Conservation (phyloP, 202 grass and related monocot genomes). For the Panicum hallii region DNA sequence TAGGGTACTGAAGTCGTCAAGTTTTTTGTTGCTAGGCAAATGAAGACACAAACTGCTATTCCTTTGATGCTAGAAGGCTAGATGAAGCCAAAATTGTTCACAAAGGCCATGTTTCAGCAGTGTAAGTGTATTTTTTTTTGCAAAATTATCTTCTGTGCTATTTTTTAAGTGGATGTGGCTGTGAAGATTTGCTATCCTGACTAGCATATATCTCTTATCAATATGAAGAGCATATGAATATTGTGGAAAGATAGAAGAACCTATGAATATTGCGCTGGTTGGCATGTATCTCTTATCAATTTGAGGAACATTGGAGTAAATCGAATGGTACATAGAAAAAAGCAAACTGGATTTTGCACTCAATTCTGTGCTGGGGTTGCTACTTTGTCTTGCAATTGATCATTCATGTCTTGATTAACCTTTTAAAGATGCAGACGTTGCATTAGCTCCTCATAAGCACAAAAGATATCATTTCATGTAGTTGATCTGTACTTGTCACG, state of each 20-base stretch:
- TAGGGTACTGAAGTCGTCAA: conserved; percentile 36
- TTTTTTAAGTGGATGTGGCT: conserved; percentile 22
- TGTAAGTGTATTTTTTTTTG: conserved; percentile 65
- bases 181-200: conserved; percentile 3
- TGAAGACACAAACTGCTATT: conserved; percentile 97
- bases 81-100: conserved; percentile 94
- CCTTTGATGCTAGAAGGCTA: conserved; percentile 87
- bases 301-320: conserved; percentile 6
- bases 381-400: conserved; percentile 13
- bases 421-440: not conserved
- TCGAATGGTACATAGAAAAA: conserved; percentile 3
- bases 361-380: not conserved
- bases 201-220: not conserved
- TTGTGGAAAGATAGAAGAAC: not conserved
- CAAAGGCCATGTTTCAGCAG: conserved; percentile 96
- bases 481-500: conserved; percentile 17
- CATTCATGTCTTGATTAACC: not conserved
- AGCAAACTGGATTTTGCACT: conserved; percentile 24
- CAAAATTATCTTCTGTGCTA: not conserved
- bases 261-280: not conserved
- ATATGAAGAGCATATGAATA: not conserved
- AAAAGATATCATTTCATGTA: conserved; percentile 20
- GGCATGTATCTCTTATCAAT: not conserved
- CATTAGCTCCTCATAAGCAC: not conserved
- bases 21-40: conserved; percentile 70